A percentile compares a stretch with the other conserved stretches of the same genome.
Conservation (phyloP, 2,329 filamentous ascomycete species). For the Venturiaceae sp. region DNA sequence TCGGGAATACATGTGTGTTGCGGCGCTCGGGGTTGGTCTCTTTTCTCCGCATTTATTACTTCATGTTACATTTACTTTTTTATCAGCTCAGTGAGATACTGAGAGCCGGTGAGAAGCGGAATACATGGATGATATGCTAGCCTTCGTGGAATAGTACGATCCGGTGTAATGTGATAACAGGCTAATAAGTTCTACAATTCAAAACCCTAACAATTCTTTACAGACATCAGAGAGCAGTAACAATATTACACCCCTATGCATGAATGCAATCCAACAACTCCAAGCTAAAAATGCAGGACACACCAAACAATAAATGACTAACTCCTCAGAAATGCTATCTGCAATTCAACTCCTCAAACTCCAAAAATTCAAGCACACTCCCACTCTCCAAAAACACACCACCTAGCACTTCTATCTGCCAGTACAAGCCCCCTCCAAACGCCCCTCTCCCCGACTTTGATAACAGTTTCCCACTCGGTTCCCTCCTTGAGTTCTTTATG, state of each 20-base stretch:
- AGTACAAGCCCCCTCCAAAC: constrained; percentile 74
- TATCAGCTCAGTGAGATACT: too few relatives aligned
- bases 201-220: too few relatives aligned
- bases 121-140: too few relatives aligned
- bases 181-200: too few relatives aligned
- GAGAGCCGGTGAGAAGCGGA: too few relatives aligned
- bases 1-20: neutral
- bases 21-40: neutral
- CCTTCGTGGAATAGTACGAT: too few relatives aligned
- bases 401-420: constrained; percentile 72
- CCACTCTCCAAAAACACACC: constrained; percentile 93
- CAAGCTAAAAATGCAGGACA: neutral
- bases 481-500: constrained; percentile 57
- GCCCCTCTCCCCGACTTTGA: constrained; percentile 77
- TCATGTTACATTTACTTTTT: too few relatives aligned
- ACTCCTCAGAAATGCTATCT: neutral
- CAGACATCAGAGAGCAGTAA: too few relatives aligned
- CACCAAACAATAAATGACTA: neutral
- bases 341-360: neutral
- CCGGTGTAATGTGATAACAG: too few relatives aligned
- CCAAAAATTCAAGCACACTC: constrained; percentile 41
- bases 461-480: constrained; percentile 79
- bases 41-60: too few relatives aligned
- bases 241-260: too few relatives aligned
- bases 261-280: neutral